Evolutionary conservation across 164 flowering plant species (phyloP).

Genomic region (Macadamia tetraphylla): DNA sequence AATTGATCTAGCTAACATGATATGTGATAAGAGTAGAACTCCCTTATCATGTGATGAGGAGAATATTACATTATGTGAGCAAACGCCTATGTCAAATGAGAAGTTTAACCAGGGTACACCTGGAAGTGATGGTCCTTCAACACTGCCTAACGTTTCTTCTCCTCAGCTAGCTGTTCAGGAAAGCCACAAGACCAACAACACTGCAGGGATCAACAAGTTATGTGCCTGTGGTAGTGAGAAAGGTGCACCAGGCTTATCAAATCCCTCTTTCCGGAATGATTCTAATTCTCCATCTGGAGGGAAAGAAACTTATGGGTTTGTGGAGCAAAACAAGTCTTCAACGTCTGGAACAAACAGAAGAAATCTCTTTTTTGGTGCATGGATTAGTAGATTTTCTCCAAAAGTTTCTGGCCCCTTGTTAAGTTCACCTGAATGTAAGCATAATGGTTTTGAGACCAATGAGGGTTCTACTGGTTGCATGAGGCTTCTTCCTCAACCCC

Average conservation of each 20-base stretch:
- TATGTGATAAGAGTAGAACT: slow-evolving; percentile 19
- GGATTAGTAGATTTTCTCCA: slow-evolving; percentile 63
- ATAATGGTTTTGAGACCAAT: slow-evolving; percentile 1
- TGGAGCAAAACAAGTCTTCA: slow-evolving; percentile 13
- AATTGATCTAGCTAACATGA: slow-evolving; percentile 17
- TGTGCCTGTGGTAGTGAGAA: slow-evolving; percentile 12
- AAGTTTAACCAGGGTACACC: slow-evolving; percentile 14
- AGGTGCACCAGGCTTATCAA: slow-evolving; percentile 17
- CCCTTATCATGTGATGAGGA: slow-evolving; percentile 21
- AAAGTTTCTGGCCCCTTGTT: slow-evolving; percentile 21
- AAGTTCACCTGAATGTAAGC: slow-evolving; percentile 18
- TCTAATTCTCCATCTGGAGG: slow-evolving; percentile 24
- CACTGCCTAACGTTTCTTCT: slow-evolving; percentile 13
- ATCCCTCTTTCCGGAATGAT: slow-evolving; percentile 24
- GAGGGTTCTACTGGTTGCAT: slow-evolving; percentile 16
- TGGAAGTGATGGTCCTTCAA: slow-evolving; percentile 14
- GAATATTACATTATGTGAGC: slow-evolving; percentile 12
- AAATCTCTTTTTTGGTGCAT: slow-evolving; percentile 37
- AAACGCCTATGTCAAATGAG: slow-evolving; percentile 16
- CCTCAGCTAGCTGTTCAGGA: slow-evolving; percentile 14
- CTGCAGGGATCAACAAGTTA: slow-evolving; percentile 21
- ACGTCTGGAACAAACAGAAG: slow-evolving; percentile 14
- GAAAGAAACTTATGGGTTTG: slow-evolving; percentile 14
- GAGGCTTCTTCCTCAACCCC: slow-evolving; percentile 15
- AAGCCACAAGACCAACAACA: slow-evolving; percentile 2